Evolutionary conservation across 2,329 filamentous ascomycete species (phyloP).

Genomic region (Huntiella abstrusa): DNA sequence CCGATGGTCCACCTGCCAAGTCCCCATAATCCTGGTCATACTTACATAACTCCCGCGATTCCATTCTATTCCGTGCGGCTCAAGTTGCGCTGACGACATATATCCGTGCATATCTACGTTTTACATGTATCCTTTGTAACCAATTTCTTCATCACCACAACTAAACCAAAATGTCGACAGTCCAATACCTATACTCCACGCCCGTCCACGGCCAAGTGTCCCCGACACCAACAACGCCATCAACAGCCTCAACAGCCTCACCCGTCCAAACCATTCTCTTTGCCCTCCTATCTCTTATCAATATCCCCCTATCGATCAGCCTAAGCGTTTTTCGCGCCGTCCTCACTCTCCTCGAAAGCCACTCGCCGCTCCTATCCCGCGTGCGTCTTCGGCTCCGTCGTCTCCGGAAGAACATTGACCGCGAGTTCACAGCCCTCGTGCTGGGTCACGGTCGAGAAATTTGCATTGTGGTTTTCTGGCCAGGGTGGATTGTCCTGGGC

Average conservation of each 20-base stretch:
- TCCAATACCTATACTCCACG: neutral
- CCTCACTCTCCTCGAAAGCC: neutral
- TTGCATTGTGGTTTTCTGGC: slow-evolving; percentile 35
- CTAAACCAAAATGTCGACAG: neutral
- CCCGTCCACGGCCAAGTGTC: neutral
- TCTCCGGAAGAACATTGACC: slow-evolving; percentile 17
- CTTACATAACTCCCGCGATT: too few relatives aligned
- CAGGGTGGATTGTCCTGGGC: slow-evolving; percentile 33
- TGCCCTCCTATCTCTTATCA: neutral
- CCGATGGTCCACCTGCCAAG: too few relatives aligned
- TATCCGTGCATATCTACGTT: too few relatives aligned
- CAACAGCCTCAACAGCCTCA: neutral
- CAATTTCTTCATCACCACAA: too few relatives aligned
- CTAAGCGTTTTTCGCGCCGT: neutral
- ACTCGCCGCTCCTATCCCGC: neutral
- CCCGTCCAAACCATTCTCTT: neutral
- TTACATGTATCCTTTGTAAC: too few relatives aligned
- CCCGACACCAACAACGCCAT: neutral
- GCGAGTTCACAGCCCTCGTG: slow-evolving; percentile 32
- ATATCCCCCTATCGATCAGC: neutral
- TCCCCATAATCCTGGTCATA: too few relatives aligned
- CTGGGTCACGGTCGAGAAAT: slow-evolving; percentile 31
- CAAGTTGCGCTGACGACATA: too few relatives aligned
- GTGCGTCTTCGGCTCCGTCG: neutral
- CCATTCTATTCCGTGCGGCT: too few relatives aligned